Evolutionary conservation across 1,139 yeast genomes (phyloP).

Genomic region (Magnusiomyces suaveolens): DNA sequence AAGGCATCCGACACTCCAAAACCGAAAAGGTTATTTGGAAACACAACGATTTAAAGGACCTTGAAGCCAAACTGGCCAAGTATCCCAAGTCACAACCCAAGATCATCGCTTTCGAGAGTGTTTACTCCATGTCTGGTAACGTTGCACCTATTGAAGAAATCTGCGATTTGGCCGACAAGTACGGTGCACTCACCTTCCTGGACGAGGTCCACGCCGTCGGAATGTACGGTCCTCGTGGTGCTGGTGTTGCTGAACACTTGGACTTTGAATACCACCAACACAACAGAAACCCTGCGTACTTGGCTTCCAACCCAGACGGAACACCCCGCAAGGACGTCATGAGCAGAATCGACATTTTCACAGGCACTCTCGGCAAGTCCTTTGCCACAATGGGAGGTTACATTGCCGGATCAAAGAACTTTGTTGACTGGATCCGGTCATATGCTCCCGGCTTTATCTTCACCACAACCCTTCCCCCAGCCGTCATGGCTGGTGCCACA

Average conservation of each 20-base stretch:
- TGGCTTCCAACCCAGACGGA: constrained; percentile 33
- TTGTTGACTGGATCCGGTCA: constrained; percentile 93
- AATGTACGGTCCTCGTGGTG: constrained; percentile 98
- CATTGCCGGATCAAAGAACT: constrained; percentile 74
- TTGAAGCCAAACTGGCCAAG: constrained; percentile 64
- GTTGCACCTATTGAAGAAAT: constrained; percentile 87
- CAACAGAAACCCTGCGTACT: constrained; percentile 40
- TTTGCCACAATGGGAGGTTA: constrained; percentile 97
- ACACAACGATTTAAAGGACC: constrained; percentile 77
- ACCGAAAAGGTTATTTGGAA: constrained; percentile 77
- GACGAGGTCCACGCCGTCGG: constrained; percentile 99
- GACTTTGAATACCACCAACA: constrained; percentile 71
- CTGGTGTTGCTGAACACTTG: constrained; percentile 96
- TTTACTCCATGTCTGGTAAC: constrained; percentile 97
- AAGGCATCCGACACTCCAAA: constrained; percentile 86
- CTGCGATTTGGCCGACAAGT: constrained; percentile 92
- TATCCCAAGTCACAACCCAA: constrained; percentile 84
- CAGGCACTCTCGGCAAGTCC: constrained; percentile 96
- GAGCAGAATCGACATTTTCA: constrained; percentile 90
- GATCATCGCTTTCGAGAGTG: constrained; percentile 93
- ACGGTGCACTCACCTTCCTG: constrained; percentile 91
- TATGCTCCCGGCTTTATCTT: constrained; percentile 96
- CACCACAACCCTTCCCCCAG: constrained; percentile 92
- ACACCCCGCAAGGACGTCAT: constrained; percentile 44
- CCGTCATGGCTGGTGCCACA: constrained; percentile 93